Evolutionary conservation across 805 yeast genomes (phyloP).

Genomic region (Yarrowia sp.): DNA sequence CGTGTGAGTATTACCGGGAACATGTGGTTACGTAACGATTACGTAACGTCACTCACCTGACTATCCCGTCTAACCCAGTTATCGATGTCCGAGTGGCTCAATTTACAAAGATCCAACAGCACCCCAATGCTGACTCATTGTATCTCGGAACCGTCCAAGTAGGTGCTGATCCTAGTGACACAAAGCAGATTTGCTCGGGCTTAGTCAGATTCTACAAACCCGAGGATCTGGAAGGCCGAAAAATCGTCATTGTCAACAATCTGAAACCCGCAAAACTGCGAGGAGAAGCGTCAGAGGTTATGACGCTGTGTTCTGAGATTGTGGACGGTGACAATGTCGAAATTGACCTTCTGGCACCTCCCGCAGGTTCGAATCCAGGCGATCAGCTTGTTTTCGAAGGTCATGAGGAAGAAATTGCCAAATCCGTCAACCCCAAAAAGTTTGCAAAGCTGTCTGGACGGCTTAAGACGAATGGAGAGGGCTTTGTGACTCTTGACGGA

Average conservation of each 20-base stretch:
- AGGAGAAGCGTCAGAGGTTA: constrained; percentile 18
- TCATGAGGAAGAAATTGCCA: constrained; percentile 9
- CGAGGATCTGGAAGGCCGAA: neutral
- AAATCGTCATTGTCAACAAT: constrained; percentile 3
- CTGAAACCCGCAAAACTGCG: constrained; percentile 18
- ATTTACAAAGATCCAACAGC: neutral
- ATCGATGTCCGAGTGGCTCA: constrained; percentile 15
- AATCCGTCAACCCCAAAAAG: constrained; percentile 12
- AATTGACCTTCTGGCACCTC: constrained; percentile 7
- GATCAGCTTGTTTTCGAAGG: constrained; percentile 10
- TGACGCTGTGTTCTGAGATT: constrained; percentile 5
- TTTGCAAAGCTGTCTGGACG: neutral
- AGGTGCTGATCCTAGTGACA: neutral
- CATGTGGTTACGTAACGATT: no score
- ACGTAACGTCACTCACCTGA: no score
- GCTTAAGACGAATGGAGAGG: neutral
- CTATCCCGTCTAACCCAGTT: constrained; percentile 23
- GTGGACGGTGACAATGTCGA: neutral
- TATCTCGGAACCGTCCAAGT: constrained; percentile 18
- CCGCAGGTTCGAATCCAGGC: neutral
- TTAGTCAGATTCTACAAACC: neutral
- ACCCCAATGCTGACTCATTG: constrained; percentile 19
- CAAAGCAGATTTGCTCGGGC: constrained; percentile 9
- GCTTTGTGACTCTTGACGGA: neutral
- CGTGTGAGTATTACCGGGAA: constrained; percentile 6